phyloP scores from a whole-genome alignment of 345 rosid species.

The Sonneratia caseolaris region DNA sequence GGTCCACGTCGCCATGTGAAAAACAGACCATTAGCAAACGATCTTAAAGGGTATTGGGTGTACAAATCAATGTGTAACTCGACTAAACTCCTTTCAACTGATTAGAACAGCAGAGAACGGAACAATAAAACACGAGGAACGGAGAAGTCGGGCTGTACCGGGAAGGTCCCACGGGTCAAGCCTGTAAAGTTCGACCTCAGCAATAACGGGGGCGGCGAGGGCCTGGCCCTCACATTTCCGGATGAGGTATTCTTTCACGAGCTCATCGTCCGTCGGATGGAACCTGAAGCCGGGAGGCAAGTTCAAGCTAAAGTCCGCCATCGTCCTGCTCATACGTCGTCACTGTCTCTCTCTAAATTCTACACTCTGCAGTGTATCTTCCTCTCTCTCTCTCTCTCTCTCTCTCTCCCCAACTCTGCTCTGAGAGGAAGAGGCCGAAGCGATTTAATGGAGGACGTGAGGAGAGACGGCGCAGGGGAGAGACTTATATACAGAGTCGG shows the following conservation, averaged over 20 bases:
- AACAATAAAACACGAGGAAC: background rate
- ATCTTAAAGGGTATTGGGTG: background rate
- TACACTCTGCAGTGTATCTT: background rate
- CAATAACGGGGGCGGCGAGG: constrained; percentile 57
- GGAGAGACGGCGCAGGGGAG: background rate
- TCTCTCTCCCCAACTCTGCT: no score
- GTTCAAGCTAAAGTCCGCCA: constrained; percentile 22
- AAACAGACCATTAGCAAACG: background rate
- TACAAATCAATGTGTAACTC: background rate
- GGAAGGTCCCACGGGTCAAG: constrained; percentile 92
- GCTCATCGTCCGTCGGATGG: constrained; percentile 90
- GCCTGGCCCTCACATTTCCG: constrained; percentile 53
- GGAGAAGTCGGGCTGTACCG: constrained; percentile 25
- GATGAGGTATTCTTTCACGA: constrained; percentile 63
- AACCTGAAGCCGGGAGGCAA: constrained; percentile 91
- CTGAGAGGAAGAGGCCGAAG: no score
- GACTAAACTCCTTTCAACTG: no score
- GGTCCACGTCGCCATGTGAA: background rate
- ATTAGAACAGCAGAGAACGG: background rate
- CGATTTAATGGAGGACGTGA: no score
- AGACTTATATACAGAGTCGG: background rate
- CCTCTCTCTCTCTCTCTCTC: no score
- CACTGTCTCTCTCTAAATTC: background rate
- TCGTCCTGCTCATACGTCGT: background rate
- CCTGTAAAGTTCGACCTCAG: constrained; percentile 45